Percentiles rank a stretch among this genome's conserved stretches.
Evolutionary conservation across 2,329 filamentous ascomycete genomes (phyloP).

Genomic region (Scedosporium aurantiacum): DNA sequence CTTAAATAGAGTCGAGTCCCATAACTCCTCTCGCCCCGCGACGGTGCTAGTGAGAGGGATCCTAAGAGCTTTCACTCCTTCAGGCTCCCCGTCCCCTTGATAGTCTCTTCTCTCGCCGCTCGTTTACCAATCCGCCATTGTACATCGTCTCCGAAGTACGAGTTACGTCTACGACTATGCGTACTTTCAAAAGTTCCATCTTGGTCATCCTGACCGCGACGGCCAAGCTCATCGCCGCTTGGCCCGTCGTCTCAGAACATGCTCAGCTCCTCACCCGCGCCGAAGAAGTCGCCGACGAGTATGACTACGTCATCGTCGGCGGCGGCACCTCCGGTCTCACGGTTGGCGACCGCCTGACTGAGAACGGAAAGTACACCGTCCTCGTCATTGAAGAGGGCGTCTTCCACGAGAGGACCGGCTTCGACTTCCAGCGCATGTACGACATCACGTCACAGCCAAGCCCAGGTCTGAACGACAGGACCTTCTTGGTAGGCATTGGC

Average conservation of each 20-base stretch:
- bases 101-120: not conserved
- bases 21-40: not conserved
- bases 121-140: not conserved
- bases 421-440: constrained; percentile 13
- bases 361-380: constrained; percentile 5
- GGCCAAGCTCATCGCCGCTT: not conserved
- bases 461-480: constrained; percentile 15
- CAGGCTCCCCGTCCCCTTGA: not conserved
- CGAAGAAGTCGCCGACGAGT: constrained; percentile 4
- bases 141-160: not conserved
- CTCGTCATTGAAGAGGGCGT: constrained; percentile 5
- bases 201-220: constrained; percentile 1
- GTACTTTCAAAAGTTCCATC: not conserved
- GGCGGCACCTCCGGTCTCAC: constrained; percentile 16
- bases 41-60: not conserved
- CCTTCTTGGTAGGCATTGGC: constrained; percentile 16
- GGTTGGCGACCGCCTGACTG: constrained; percentile 4
- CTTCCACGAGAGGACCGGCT: constrained; percentile 2
- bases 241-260: constrained; percentile 4
- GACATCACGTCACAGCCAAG: constrained; percentile 20
- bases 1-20: not conserved
- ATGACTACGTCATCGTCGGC: constrained; percentile 20
- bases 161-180: not conserved
- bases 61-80: not conserved
- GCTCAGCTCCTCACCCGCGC: constrained; percentile 2